Conservation (phyloP, 2,329 filamentous ascomycete genomes). For the Rhinocladiella mackenziei region DNA sequence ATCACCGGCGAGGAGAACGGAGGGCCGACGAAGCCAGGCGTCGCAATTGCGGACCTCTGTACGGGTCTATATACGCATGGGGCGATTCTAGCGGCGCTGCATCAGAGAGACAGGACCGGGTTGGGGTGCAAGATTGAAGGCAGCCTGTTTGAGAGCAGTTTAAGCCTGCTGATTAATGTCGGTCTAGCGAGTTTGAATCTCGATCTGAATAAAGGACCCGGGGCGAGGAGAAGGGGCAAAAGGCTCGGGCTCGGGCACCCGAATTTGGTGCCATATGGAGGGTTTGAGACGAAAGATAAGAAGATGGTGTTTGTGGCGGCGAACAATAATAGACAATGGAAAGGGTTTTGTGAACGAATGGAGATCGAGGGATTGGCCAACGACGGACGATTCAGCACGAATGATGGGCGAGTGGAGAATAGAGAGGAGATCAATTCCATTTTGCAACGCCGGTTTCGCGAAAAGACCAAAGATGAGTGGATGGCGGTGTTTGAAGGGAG, state of each 20-base stretch:
- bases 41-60: constrained; percentile 27
- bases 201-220: constrained; percentile 16
- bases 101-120: constrained; percentile 22
- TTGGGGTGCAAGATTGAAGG: constrained; percentile 23
- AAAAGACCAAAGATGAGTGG: constrained; percentile 25
- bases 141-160: constrained; percentile 30
- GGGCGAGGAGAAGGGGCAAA: constrained; percentile 23
- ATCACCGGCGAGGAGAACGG: constrained; percentile 23
- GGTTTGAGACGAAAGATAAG: constrained; percentile 21
- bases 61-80: constrained; percentile 27
- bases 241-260: constrained; percentile 25
- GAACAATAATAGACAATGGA: constrained; percentile 29
- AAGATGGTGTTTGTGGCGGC: constrained; percentile 27
- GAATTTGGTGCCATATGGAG: constrained; percentile 27
- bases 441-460: constrained; percentile 18
- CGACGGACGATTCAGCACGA: constrained; percentile 23
- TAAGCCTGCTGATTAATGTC: constrained; percentile 28
- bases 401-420: constrained; percentile 26
- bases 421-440: constrained; percentile 23
- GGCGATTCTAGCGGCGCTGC: constrained; percentile 26
- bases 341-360: constrained; percentile 23
- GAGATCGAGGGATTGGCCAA: constrained; percentile 15
- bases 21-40: constrained; percentile 25
- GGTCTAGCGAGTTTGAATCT: constrained; percentile 27
- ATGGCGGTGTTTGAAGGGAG: constrained; percentile 23